A percentile compares a stretch with the other conserved stretches of the same genome.
These are phyloP conservation scores for Candida nitratophila DNA, from an alignment of 805 yeast genomes.

Conservation along the genomic window DNA sequence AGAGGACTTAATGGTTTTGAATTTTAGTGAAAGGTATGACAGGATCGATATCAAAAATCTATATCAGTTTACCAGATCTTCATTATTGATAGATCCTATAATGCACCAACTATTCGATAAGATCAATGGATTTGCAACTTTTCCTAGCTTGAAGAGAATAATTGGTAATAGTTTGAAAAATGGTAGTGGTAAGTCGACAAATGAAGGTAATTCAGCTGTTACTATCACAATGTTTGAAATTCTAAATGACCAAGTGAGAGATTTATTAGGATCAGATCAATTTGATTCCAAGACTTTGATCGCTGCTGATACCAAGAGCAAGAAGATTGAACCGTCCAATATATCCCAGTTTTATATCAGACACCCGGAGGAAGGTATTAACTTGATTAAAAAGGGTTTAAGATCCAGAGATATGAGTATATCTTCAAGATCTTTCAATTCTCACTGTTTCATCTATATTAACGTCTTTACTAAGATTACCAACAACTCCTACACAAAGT, in stretches of 20 bases:
- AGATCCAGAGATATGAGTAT: constrained; percentile 30
- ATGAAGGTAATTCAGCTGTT: constrained; percentile 21
- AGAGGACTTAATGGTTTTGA: not conserved
- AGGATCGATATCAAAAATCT: too few species aligned
- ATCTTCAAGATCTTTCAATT: constrained; percentile 39
- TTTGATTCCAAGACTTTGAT: constrained; percentile 24
- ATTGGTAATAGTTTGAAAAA: too few species aligned
- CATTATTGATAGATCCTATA: not conserved
- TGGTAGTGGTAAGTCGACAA: not conserved
- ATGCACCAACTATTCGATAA: not conserved
- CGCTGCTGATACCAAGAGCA: constrained; percentile 33
- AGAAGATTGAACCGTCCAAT: constrained; percentile 36
- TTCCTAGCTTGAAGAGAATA: too few species aligned
- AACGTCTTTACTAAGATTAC: constrained; percentile 21
- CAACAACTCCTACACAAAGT: constrained; percentile 13
- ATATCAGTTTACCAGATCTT: not conserved
- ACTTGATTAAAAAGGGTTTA: constrained; percentile 32
- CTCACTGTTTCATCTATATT: constrained; percentile 44
- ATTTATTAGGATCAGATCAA: constrained; percentile 23
- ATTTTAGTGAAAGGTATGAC: not conserved
- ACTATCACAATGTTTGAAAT: constrained; percentile 49
- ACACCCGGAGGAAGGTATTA: constrained; percentile 29
- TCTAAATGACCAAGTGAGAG: constrained; percentile 39
- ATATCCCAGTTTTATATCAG: constrained; percentile 33
- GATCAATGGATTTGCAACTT: not conserved